phyloP scores from a whole-genome alignment of 352 stramenopile genomes.

The Globisporangium heterothallicum region DNA sequence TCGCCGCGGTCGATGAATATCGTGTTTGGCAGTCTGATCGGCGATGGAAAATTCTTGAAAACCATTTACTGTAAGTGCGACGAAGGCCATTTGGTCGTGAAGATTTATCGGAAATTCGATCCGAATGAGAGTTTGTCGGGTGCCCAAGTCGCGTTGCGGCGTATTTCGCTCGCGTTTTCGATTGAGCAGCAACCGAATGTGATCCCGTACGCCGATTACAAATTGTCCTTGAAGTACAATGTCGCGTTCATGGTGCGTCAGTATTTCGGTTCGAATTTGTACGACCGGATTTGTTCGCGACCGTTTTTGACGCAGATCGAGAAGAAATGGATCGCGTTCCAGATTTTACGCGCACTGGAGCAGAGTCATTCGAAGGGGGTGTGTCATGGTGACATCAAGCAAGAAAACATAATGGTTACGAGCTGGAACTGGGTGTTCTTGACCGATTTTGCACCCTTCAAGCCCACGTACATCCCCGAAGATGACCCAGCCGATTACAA shows the following conservation, averaged over 20 bases:
- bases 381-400: conserved; percentile 97
- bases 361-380: conserved; percentile 91
- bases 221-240: conserved; percentile 73
- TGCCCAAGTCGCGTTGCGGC: conserved; percentile 48
- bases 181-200: conserved; percentile 76
- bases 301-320: conserved; percentile 94
- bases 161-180: conserved; percentile 48
- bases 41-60: conserved; percentile 89
- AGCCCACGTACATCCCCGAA: conserved; percentile 93
- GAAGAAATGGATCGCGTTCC: conserved; percentile 97
- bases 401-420: conserved; percentile 98
- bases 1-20: conserved; percentile 79
- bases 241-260: conserved; percentile 94
- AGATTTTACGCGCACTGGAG: conserved; percentile 93
- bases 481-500: conserved; percentile 95
- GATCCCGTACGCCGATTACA: conserved; percentile 77
- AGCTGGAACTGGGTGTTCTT: conserved; percentile 97
- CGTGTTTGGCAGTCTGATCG: conserved; percentile 82
- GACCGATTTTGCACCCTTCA: conserved; percentile 95
- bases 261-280: conserved; percentile 95
- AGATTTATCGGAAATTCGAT: conserved; percentile 87
- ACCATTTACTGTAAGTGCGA: conserved; percentile 85
- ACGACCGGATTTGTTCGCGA: conserved; percentile 94
- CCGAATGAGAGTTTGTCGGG: conserved; percentile 56
- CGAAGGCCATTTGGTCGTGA: conserved; percentile 79